Evolutionary conservation across 805 yeast species (phyloP), one percentile per base, ranked within the genome.

Genomic region (Lipomyces yamadae): DNA sequence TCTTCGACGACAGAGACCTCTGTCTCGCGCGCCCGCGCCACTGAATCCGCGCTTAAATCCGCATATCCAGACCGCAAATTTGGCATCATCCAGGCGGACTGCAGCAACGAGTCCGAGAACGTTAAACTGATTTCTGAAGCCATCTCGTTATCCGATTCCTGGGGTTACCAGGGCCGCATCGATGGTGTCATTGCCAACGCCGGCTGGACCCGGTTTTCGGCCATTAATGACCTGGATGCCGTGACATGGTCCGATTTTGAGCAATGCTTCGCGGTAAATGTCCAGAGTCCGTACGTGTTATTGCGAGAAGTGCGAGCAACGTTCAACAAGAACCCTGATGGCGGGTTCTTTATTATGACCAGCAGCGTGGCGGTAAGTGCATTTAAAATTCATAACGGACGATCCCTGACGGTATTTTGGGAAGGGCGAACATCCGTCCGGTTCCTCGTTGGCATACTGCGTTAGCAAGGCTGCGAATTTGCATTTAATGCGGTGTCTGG

Each of bases 171-270:
- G 8, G 65, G 73, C 15, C 37, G 56, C 5, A 70, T 81, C 18
- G 81, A 80, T 64, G 80, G 81, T 35, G 80, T 78, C 30, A 72
- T 79, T 13, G 78, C 81, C 13, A 79, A 79, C 66, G 80, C 79
- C 6, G 81, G 81, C 2, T 79, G 80, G 79, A 79, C 81, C 11
- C 73, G 77, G 60, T 69, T 76, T 52, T 71, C 77, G 15, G 76
- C 79, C 13, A 74, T 74, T 64, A 71, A 72, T 15, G 78, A 78
- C 60, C 67, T 79, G 52, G 79, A 77, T 60, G 72, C 69, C 4
- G 69, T 76, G 11, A 78, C 76, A 55, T 79, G 77, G 30, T 77
- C 75, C 50, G 69, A 68, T 42, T 67, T 78, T 54, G 72, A 68
- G 58, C 58, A 52, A 56, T 69, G 71, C 37, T 65, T 65, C 52